phyloP scores from a whole-genome alignment of 805 yeast species.

The Starmerella kuoi region DNA sequence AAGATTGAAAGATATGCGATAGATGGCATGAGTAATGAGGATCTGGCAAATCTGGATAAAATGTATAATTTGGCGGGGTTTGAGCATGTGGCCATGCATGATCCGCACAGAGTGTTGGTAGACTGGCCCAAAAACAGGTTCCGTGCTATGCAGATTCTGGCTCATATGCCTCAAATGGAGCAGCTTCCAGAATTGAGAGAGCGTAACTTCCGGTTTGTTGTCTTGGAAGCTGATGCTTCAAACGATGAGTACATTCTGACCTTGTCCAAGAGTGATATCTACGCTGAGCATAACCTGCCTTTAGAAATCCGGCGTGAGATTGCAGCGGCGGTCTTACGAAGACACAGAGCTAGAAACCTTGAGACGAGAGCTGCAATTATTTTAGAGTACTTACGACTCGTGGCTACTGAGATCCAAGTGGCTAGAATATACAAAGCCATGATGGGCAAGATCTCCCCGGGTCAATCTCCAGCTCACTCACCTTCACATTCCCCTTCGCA shows the following conservation, averaged over 20 bases:
- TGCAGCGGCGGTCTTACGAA: conserved; percentile 29
- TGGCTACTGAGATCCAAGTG: conserved; percentile 56
- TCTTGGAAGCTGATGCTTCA: conserved; percentile 34
- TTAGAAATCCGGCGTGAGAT: conserved; percentile 32
- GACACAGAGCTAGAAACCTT: conserved; percentile 8
- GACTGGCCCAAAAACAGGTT: conserved; percentile 60
- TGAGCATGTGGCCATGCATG: conserved; percentile 33
- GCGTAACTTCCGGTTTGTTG: conserved; percentile 28
- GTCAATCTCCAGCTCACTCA: conserved; percentile 8
- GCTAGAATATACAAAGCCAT: conserved; percentile 48
- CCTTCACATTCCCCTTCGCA: conserved; percentile 11
- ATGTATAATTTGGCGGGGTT: conserved; percentile 42
- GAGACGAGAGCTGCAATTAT: conserved; percentile 37
- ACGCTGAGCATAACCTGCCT: conserved; percentile 43
- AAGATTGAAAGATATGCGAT: conserved; percentile 12
- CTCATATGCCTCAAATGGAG: conserved; percentile 37
- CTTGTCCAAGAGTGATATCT: conserved; percentile 40
- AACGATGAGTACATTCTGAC: conserved; percentile 37
- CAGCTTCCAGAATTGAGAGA: conserved; percentile 27
- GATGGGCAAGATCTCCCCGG: conserved; percentile 19
- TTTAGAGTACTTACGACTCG: conserved; percentile 35
- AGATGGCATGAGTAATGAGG: conserved; percentile 22
- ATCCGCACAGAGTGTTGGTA: conserved; percentile 52
- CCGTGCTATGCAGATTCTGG: conserved; percentile 45
- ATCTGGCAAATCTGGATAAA: conserved; percentile 38